phyloP scores from a whole-genome alignment of 1,284 basidiomycete species.

The Exsudoporus floridanus region DNA sequence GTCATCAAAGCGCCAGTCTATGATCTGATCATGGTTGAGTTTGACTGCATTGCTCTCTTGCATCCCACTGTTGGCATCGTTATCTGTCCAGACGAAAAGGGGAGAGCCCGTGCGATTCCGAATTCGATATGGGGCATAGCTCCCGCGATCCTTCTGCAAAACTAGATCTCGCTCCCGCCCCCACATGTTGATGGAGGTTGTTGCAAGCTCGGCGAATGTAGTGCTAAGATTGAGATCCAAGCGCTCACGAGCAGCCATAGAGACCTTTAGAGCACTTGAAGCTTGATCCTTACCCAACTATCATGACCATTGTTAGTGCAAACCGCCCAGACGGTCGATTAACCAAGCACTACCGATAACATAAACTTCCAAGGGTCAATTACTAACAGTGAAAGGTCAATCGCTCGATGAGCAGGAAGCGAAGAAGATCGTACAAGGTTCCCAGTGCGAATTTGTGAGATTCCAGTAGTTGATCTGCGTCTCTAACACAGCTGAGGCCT shows the following conservation, averaged over 20 bases:
- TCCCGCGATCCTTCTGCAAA: slow-evolving; percentile 75
- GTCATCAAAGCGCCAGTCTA: slow-evolving; percentile 98
- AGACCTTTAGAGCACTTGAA: slow-evolving; percentile 58
- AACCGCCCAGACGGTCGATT: background rate
- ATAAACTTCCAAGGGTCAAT: slow-evolving; percentile 97
- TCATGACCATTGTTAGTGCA: slow-evolving; percentile 11
- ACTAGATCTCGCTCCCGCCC: slow-evolving; percentile 72
- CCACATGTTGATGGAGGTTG: slow-evolving; percentile 74
- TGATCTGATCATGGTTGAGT: slow-evolving; percentile 70
- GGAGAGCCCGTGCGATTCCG: slow-evolving; percentile 88
- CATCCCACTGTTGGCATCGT: slow-evolving; percentile 49
- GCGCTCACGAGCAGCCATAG: slow-evolving; percentile 76
- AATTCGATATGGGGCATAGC: slow-evolving; percentile 92
- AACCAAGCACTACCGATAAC: slow-evolving; percentile 51
- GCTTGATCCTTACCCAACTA: slow-evolving; percentile 57
- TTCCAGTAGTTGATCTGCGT: slow-evolving; percentile 96
- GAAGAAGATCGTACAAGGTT: slow-evolving; percentile 66
- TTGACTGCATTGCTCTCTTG: slow-evolving; percentile 52
- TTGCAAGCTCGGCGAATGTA: slow-evolving; percentile 85
- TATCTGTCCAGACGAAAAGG: slow-evolving; percentile 81
- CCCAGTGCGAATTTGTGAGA: slow-evolving; percentile 97
- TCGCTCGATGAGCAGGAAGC: background rate
- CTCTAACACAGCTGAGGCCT: slow-evolving; percentile 77
- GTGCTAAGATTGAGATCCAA: slow-evolving; percentile 93
- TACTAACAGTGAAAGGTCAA: slow-evolving; percentile 45